Evolutionary conservation across 495 filamentous ascomycete species (phyloP).

Genomic region (Hypoxylon rickii): DNA sequence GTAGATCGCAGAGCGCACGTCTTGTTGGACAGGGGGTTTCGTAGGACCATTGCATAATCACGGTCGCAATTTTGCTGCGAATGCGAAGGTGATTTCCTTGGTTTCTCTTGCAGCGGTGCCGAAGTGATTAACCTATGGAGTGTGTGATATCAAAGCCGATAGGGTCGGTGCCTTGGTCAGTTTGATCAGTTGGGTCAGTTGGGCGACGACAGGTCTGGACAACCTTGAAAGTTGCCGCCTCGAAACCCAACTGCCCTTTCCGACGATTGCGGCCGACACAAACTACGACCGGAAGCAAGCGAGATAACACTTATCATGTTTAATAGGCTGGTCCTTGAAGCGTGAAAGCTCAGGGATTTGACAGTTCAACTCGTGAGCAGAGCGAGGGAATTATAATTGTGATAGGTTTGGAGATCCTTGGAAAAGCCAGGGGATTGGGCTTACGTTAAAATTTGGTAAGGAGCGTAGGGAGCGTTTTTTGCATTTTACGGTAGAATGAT

Average conservation of each 20-base stretch:
- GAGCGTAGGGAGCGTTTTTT: slow-evolving; percentile 8
- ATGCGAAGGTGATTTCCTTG: slow-evolving; percentile 20
- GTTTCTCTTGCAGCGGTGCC: slow-evolving; percentile 16
- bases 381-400: slow-evolving; percentile 16
- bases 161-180: slow-evolving; percentile 1
- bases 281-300: slow-evolving; percentile 12
- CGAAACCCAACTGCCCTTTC: slow-evolving; percentile 10
- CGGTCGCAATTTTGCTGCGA: slow-evolving; percentile 26
- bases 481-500: no score
- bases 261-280: slow-evolving; percentile 14
- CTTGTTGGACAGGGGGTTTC: slow-evolving; percentile 22
- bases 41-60: slow-evolving; percentile 28
- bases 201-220: slow-evolving; percentile 13
- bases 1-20: slow-evolving; percentile 7
- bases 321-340: slow-evolving; percentile 26
- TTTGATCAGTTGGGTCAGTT: no score
- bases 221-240: slow-evolving; percentile 10
- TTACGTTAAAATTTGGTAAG: slow-evolving; percentile 10
- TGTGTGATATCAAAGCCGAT: slow-evolving; percentile 30
- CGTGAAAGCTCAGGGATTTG: slow-evolving; percentile 11
- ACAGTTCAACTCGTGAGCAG: slow-evolving; percentile 8
- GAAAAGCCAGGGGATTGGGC: slow-evolving; percentile 18
- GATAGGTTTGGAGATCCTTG: slow-evolving; percentile 17
- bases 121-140: slow-evolving; percentile 19
- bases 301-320: slow-evolving; percentile 22